Conservation (phyloP, 2,329 filamentous ascomycete species). For the Coniochaeta sp. region DNA sequence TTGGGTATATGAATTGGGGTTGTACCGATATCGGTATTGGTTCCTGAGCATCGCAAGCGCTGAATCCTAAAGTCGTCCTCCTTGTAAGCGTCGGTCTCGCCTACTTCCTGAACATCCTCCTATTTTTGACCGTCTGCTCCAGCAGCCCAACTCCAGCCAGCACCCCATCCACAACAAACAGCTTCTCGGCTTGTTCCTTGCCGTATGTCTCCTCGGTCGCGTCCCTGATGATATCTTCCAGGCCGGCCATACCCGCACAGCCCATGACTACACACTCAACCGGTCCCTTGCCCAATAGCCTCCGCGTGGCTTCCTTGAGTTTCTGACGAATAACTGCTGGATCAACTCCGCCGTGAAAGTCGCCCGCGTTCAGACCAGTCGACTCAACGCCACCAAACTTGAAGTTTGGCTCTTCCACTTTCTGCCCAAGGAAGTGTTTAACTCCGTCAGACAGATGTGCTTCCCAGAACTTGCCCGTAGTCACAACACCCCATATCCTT, state of each 20-base stretch:
- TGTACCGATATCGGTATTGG: neutral
- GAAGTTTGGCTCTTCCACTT: conserved; percentile 21
- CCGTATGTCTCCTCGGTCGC: conserved; percentile 61
- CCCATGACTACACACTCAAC: conserved; percentile 72
- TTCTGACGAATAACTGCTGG: conserved; percentile 55
- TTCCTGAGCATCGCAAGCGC: neutral
- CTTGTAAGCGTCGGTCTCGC: neutral
- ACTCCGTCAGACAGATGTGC: conserved; percentile 62
- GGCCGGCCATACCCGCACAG: conserved; percentile 84
- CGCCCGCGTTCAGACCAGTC: conserved; percentile 71
- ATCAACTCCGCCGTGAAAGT: conserved; percentile 65
- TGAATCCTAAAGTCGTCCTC: neutral
- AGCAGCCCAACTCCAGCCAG: conserved; percentile 60
- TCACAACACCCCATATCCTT: conserved; percentile 74
- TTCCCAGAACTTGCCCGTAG: conserved; percentile 81
- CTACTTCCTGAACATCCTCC: conserved; percentile 24
- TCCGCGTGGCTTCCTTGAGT: conserved; percentile 63
- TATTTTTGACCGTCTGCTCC: conserved; percentile 43
- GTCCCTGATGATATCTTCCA: conserved; percentile 68
- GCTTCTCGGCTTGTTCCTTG: conserved; percentile 39
- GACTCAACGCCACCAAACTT: conserved; percentile 76
- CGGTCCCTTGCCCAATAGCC: conserved; percentile 48
- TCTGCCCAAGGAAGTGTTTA: conserved; percentile 50
- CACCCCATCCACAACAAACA: conserved; percentile 76
- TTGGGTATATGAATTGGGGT: neutral